Percentiles rank a stretch among this genome's conserved stretches.
Evolutionary conservation across 192 early-diverging fungal species (phyloP).

Genomic region (Obelidium mucronatum): DNA sequence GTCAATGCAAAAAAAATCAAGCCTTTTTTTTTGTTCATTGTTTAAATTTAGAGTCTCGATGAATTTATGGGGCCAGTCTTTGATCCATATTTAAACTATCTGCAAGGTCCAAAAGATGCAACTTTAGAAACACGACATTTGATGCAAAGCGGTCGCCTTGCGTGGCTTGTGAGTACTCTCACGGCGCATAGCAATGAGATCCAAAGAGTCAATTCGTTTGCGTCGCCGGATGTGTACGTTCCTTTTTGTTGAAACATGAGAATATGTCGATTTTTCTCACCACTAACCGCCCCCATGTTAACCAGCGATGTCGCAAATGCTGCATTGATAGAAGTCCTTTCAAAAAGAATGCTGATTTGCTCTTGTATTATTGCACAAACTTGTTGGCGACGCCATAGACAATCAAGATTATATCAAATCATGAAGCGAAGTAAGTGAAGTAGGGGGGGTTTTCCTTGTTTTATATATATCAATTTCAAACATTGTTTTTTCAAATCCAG

Average conservation of each 20-base stretch:
- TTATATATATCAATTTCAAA: too few species aligned
- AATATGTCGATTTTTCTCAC: too few species aligned
- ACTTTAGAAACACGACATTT: constrained; percentile 9
- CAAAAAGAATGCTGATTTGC: not conserved
- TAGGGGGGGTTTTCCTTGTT: too few species aligned
- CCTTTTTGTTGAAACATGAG: too few species aligned
- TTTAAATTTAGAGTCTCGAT: constrained; percentile 20
- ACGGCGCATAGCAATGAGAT: constrained; percentile 8
- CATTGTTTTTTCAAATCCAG: constrained; percentile 36
- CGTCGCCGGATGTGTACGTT: constrained; percentile 7
- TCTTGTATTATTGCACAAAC: not conserved
- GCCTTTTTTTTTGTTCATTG: not conserved
- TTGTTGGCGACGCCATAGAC: not conserved
- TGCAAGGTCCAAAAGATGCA: constrained; percentile 21
- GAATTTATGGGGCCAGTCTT: constrained; percentile 35
- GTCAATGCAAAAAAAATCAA: too few species aligned
- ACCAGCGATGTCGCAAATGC: constrained; percentile 30
- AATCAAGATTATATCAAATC: not conserved
- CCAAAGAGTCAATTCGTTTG: constrained; percentile 13
- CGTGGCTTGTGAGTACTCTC: constrained; percentile 19
- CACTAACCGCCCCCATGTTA: not conserved
- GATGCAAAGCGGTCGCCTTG: constrained; percentile 12
- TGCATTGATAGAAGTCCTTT: constrained; percentile 20
- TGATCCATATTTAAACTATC: constrained; percentile 31
- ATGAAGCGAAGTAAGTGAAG: not conserved